phyloP scores from a whole-genome alignment of 2,329 filamentous ascomycete genomes.

The Colletotrichum ledebouriae region DNA sequence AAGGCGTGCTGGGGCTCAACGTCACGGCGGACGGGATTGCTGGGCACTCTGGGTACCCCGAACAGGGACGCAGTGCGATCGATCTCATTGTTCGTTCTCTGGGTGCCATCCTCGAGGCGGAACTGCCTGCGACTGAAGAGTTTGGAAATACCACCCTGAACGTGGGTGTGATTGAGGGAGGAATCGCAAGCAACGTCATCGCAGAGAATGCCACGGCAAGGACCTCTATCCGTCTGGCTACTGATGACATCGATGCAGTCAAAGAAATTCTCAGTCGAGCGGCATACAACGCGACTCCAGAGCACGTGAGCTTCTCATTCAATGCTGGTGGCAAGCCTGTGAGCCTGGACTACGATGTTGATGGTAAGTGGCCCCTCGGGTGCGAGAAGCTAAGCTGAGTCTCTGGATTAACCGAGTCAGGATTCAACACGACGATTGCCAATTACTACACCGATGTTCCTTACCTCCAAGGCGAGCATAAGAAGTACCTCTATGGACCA shows the following conservation, averaged over 20 bases:
- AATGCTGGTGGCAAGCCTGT: slow-evolving; percentile 79
- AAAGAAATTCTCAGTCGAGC: slow-evolving; percentile 65
- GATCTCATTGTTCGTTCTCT: slow-evolving; percentile 82
- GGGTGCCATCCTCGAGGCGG: slow-evolving; percentile 72
- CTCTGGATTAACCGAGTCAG: slow-evolving; percentile 51
- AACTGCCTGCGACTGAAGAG: slow-evolving; percentile 80
- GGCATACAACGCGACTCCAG: slow-evolving; percentile 65
- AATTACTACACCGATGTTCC: slow-evolving; percentile 97
- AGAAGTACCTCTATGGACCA: slow-evolving; percentile 75
- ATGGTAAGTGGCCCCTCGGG: slow-evolving; percentile 63
- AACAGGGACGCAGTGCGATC: slow-evolving; percentile 88
- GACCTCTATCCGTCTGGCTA: slow-evolving; percentile 81
- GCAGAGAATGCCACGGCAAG: slow-evolving; percentile 77
- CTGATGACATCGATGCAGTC: slow-evolving; percentile 74
- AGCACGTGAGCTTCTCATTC: slow-evolving; percentile 75
- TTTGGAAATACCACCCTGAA: slow-evolving; percentile 94
- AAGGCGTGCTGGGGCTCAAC: slow-evolving; percentile 80
- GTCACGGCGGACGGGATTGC: slow-evolving; percentile 79
- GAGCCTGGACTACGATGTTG: slow-evolving; percentile 82
- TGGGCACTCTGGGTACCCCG: slow-evolving; percentile 93
- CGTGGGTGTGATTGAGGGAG: slow-evolving; percentile 81
- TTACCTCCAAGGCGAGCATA: slow-evolving; percentile 77
- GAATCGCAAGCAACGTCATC: slow-evolving; percentile 91
- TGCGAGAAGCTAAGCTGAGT: not conserved
- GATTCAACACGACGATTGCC: slow-evolving; percentile 84